Base-by-base conservation (phyloP, 257 asterid genomes). In the Fraxinus quadrangulata region DNA sequence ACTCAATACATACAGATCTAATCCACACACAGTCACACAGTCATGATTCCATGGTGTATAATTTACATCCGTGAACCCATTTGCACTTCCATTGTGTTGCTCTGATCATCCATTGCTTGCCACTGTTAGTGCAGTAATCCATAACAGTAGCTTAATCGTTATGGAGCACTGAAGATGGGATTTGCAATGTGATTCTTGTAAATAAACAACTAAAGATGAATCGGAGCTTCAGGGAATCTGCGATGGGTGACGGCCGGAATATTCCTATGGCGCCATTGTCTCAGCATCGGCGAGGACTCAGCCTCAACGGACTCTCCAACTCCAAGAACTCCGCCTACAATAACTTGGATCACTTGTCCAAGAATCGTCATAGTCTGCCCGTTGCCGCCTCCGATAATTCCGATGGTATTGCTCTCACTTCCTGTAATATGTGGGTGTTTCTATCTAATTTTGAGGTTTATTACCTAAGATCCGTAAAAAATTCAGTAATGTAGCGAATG, bases 281-380 rank as follows among this genome's bases (percentile, higher is more conserved):
- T 70, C 84, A 84, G 77, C 97, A 90, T 84, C 97, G 97, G 75
- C 92, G 96, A 0, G 91, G 99, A 23, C 84, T 81, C 80, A 88
- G 90, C 87, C 79, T 84, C 80, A 87, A 81, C 78, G 91, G 87
- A 66, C 61, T 70, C 67, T 80, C 83, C 39, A 80, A 78, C 77
- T 67, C 86, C 66, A 84, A 77, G 78, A 87, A 82, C 54, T 65
- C 88, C 19, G 21, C 80, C 74, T 90, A 87, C 28, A 91, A 91
- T 47, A 75, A 77, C 67, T 84, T 93, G 76, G 98, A 93, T 96
- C 99, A 93, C 84, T 92, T 91, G 92, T 89, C 98, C 84, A 90
- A 82, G 78, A 81, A 82, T 80, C 97, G 97, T 85, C 97, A 92
- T 74, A 87, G 88, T 81, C 85, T 86, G 77, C 90, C 96, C 81